These are phyloP conservation scores for Fomitiporia mediterranea DNA, from an alignment of 1,284 basidiomycete genomes.

Conservation along the genomic window DNA sequence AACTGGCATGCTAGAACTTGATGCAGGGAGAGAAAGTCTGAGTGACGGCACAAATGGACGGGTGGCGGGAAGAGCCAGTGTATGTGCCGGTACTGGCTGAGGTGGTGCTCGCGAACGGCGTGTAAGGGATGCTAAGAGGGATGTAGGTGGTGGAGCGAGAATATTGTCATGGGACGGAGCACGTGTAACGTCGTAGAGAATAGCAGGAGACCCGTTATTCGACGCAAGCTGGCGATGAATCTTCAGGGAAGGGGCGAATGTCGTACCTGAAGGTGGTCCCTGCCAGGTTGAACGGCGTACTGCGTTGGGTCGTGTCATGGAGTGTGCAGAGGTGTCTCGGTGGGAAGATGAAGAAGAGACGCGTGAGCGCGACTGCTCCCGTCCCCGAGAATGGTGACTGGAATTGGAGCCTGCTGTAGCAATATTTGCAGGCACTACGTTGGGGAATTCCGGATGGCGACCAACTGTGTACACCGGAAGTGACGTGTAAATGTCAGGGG, in stretches of 20 bases:
- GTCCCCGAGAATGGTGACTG: background rate
- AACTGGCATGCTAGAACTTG: conserved; percentile 59
- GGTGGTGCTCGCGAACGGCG: conserved; percentile 11
- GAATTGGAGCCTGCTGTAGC: background rate
- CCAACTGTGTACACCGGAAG: background rate
- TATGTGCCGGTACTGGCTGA: conserved; percentile 47
- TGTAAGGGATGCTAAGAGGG: conserved; percentile 20
- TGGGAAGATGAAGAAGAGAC: conserved; percentile 9
- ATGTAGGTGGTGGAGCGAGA: conserved; percentile 49
- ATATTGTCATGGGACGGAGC: conserved; percentile 55
- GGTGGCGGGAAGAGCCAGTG: conserved; percentile 58
- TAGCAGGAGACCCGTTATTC: conserved; percentile 5
- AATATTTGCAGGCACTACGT: conserved; percentile 18
- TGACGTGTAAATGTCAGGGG: background rate
- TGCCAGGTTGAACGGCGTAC: conserved; percentile 17
- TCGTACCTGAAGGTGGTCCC: background rate
- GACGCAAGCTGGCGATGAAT: conserved; percentile 18
- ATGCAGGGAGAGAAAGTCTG: conserved; percentile 50
- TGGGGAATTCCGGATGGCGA: conserved; percentile 12
- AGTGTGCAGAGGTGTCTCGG: background rate
- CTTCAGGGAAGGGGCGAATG: conserved; percentile 14
- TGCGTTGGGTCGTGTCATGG: conserved; percentile 2
- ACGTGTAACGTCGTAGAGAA: conserved; percentile 48
- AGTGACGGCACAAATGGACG: conserved; percentile 52
- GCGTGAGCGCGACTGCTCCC: conserved; percentile 5